Percentiles rank a stretch among this genome's conserved stretches.
Conservation (phyloP, 305 asterid species). For the Euphrasia arctica region DNA sequence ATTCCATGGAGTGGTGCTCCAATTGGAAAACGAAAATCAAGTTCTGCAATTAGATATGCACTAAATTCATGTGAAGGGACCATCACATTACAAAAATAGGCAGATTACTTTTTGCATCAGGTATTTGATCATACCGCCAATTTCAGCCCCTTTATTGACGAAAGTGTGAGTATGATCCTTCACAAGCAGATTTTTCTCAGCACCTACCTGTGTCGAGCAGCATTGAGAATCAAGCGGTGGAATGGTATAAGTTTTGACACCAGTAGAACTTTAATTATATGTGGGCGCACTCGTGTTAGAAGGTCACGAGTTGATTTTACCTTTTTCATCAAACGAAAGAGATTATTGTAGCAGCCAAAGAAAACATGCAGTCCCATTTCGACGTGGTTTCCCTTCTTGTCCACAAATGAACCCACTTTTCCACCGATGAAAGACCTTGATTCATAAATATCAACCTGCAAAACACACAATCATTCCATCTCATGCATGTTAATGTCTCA, state of each 20-base stretch:
- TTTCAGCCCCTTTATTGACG: slow-evolving; percentile 91
- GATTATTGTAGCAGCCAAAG: slow-evolving; percentile 98
- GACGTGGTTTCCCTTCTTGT: slow-evolving; percentile 83
- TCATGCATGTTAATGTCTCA: background rate
- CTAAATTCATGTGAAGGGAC: slow-evolving; percentile 16
- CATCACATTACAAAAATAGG: slow-evolving; percentile 12
- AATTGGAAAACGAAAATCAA: slow-evolving; percentile 86
- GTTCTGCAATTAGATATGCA: slow-evolving; percentile 64
- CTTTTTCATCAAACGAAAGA: slow-evolving; percentile 96
- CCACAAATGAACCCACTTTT: slow-evolving; percentile 99
- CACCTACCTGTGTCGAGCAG: slow-evolving; percentile 69
- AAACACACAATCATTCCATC: slow-evolving; percentile 20
- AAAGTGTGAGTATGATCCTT: slow-evolving; percentile 98
- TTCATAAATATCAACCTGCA: slow-evolving; percentile 98
- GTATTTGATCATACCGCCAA: slow-evolving; percentile 72
- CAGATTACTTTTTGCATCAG: slow-evolving; percentile 7
- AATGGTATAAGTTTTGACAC: slow-evolving; percentile 1
- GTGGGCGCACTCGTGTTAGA: slow-evolving; percentile 15
- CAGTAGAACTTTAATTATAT: slow-evolving; percentile 6
- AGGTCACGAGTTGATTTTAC: slow-evolving; percentile 37
- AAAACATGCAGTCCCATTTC: slow-evolving; percentile 99
- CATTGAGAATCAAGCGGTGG: slow-evolving; percentile 18
- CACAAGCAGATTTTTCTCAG: slow-evolving; percentile 83
- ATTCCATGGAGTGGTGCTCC: slow-evolving; percentile 99
- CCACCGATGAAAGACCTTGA: slow-evolving; percentile 92